A percentile compares a stretch with the other conserved stretches of the same genome.
phyloP scores from a whole-genome alignment of 768 basidiomycete genomes.

The Amanita brunnescens region DNA sequence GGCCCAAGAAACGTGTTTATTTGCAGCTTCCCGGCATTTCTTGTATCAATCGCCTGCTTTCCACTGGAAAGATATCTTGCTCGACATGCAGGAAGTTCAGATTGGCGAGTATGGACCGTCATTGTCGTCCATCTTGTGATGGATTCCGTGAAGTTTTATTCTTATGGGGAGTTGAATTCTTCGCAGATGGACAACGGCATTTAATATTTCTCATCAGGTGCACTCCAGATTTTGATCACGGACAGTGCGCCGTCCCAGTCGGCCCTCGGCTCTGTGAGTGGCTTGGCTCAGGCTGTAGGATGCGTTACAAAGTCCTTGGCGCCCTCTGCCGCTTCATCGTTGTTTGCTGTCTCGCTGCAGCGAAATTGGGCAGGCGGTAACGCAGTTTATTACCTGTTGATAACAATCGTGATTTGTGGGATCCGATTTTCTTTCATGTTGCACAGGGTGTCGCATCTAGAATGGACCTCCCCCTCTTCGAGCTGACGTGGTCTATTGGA shows the following conservation, averaged over 20 bases:
- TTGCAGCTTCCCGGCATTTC: constrained; percentile 17
- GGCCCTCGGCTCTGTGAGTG: constrained; percentile 36
- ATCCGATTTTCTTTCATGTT: not conserved
- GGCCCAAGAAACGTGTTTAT: constrained; percentile 36
- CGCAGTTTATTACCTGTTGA: constrained; percentile 32
- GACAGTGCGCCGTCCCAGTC: not conserved
- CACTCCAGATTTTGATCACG: not conserved
- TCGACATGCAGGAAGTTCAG: not conserved
- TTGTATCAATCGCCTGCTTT: constrained; percentile 9
- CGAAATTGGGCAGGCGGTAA: constrained; percentile 38
- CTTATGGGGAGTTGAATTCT: not conserved
- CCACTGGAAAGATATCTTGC: too few species aligned
- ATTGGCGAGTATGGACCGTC: too few species aligned
- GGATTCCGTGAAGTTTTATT: not conserved
- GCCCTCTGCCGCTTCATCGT: constrained; percentile 37
- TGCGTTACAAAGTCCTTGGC: constrained; percentile 41
- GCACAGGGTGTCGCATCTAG: not conserved
- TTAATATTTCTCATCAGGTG: not conserved
- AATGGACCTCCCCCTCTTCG: too few species aligned
- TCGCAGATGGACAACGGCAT: too few species aligned
- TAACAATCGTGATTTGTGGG: not conserved
- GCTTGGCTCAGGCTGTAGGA: too few species aligned
- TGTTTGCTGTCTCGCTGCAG: constrained; percentile 44
- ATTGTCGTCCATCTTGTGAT: not conserved
- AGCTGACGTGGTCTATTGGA: too few species aligned